Evolutionary conservation across 768 basidiomycete genomes (phyloP).

Genomic region (Tricholoma flavovirens): DNA sequence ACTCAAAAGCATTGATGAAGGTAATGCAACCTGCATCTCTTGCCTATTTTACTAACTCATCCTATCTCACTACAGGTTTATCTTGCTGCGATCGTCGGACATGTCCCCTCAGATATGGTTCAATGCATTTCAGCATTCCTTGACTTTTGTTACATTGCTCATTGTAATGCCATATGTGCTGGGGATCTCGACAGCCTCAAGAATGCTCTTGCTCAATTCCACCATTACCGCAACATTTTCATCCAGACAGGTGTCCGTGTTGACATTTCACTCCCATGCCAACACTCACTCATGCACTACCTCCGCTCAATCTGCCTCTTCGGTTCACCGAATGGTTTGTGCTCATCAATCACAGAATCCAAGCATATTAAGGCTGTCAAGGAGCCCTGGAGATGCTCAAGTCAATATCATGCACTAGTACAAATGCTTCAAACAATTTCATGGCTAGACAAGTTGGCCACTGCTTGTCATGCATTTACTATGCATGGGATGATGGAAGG

Average conservation of each 20-base stretch:
- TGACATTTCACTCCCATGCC: constrained; percentile 22
- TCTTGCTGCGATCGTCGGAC: neutral
- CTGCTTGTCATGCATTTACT: neutral
- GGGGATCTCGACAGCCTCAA: no score
- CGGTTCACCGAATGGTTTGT: constrained; percentile 8
- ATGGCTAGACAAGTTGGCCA: neutral
- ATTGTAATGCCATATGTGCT: no score
- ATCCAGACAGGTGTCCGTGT: constrained; percentile 7
- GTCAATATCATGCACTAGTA: neutral
- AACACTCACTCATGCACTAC: constrained; percentile 20
- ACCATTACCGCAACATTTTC: constrained; percentile 25
- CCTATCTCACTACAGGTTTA: no score
- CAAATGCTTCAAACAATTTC: neutral
- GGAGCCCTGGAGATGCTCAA: constrained; percentile 14
- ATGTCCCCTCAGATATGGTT: neutral
- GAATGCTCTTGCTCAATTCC: constrained; percentile 20
- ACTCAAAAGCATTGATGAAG: neutral
- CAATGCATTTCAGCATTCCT: neutral
- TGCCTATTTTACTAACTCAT: no score
- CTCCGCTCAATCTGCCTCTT: constrained; percentile 5
- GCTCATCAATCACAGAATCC: neutral
- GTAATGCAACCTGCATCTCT: no score
- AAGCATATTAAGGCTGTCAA: constrained; percentile 13
- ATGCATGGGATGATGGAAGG: no score
- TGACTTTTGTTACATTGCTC: neutral